Percentiles rank a stretch among this genome's conserved stretches.
phyloP scores from a whole-genome alignment of 2,329 filamentous ascomycete genomes.

The Fusarium veterinarium region DNA sequence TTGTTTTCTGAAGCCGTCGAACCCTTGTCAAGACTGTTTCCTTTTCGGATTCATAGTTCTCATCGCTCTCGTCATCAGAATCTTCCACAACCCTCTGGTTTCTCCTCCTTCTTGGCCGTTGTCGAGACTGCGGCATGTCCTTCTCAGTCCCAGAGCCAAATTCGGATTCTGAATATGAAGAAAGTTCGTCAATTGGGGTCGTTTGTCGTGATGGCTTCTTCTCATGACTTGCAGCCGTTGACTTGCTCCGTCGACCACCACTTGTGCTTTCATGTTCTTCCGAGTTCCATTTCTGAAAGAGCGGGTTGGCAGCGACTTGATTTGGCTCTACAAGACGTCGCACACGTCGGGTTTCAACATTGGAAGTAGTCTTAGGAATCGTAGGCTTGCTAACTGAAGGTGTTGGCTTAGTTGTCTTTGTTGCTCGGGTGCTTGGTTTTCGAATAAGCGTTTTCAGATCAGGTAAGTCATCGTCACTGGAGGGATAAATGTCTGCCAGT shows the following conservation, averaged over 20 bases:
- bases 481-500: conserved; percentile 45
- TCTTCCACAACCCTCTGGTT: conserved; percentile 29
- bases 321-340: conserved; percentile 46
- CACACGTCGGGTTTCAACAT: conserved; percentile 45
- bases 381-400: conserved; percentile 31
- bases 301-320: conserved; percentile 43
- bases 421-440: conserved; percentile 27
- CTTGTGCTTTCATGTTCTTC: conserved; percentile 31
- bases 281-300: conserved; percentile 49
- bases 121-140: conserved; percentile 7
- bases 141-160: conserved; percentile 18
- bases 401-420: conserved; percentile 15
- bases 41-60: conserved; percentile 18
- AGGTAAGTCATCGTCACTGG: conserved; percentile 58
- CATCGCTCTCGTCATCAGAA: conserved; percentile 32
- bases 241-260: background rate
- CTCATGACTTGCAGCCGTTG: background rate
- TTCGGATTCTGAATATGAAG: background rate
- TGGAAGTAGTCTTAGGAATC: conserved; percentile 40
- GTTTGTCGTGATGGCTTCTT: conserved; percentile 6
- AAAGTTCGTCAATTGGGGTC: background rate
- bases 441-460: conserved; percentile 50
- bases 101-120: conserved; percentile 16
- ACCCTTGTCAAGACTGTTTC: conserved; percentile 37
- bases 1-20: conserved; percentile 31